phyloP scores from a whole-genome alignment of 495 filamentous ascomycete species.

The Penicillium salamii region DNA sequence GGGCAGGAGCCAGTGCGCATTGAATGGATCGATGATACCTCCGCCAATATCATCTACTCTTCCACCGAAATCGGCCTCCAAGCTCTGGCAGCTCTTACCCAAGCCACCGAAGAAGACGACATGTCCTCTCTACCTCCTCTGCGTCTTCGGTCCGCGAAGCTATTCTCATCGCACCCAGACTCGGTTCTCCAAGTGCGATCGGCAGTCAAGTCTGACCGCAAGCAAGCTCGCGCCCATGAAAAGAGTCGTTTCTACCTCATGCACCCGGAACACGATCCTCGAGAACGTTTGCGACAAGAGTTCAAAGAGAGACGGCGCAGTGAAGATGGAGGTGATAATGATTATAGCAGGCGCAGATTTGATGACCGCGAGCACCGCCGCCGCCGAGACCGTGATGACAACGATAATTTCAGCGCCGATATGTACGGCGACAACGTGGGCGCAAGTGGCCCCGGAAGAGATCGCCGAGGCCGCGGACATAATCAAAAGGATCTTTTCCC shows the following conservation, averaged over 20 bases:
- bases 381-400: conserved; percentile 48
- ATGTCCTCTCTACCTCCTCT: conserved; percentile 40
- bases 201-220: conserved; percentile 72
- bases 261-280: conserved; percentile 83
- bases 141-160: conserved; percentile 60
- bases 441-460: conserved; percentile 26
- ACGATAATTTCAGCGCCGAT: conserved; percentile 61
- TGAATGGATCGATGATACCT: conserved; percentile 95
- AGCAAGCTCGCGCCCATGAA: conserved; percentile 70
- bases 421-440: conserved; percentile 70
- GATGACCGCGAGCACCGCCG: conserved; percentile 55
- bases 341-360: conserved; percentile 55
- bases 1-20: conserved; percentile 55
- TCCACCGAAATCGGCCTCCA: conserved; percentile 63
- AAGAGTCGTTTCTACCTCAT: conserved; percentile 88
- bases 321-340: conserved; percentile 57
- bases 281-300: conserved; percentile 60
- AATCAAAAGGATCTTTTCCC: conserved; percentile 53
- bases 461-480: conserved; percentile 25
- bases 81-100: conserved; percentile 66
- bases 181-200: conserved; percentile 67
- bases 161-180: conserved; percentile 62
- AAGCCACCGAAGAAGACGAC: conserved; percentile 37
- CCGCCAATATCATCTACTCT: conserved; percentile 79
- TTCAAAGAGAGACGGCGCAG: conserved; percentile 47